Base-by-base conservation (phyloP, 2,329 filamentous ascomycete species). In the Zymoseptoria passerinii region DNA sequence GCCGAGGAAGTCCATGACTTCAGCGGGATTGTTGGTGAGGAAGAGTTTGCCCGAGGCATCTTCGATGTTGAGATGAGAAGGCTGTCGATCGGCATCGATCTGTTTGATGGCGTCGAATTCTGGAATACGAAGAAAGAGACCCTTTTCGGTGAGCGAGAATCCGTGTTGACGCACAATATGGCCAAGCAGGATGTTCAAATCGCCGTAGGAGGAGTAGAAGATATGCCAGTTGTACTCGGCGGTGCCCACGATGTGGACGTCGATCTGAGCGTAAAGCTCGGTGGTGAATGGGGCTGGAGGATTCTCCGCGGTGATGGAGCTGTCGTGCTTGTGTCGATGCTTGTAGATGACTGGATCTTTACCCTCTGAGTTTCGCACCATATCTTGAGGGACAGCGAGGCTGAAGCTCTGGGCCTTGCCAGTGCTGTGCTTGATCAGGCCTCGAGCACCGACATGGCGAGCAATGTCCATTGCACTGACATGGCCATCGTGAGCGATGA, bases 191-290 rank as follows among this genome's bases (percentile, higher is more conserved):
- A 83, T 87, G 79, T 85, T 85, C 1, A 84, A 67, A 65, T 92
- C 89, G n/a, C 87, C 86, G 65, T 92, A 89, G 0, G 83, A 81
- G 48, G 86, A 78, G 63, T 83, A 83, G 73, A 91, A 90, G 3
- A 83, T 72, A 44, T 79, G 77, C 88, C 88, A 92, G 28, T 75
- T 61, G 81, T 78, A 55, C 72, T 65, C 13, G 73, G 68, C 0
- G 73, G 62, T 1, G 71, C 74, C 65, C 58, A 79, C 84, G 23
- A 86, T 69, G 28, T 82, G 78, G 1, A 92, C 70, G 67, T 94
- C 89, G 27, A 92, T 77, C 65, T 94, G 89, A 4, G 89, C 80
- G 53, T 66, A 70, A 1, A 68, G 67, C 29, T 71, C 63, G 5
- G 63, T 58, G 1, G 58, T 60, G 52, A 58, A 19, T 44, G 35